phyloP scores from a whole-genome alignment of 73 alveolate genomes.

The Paramecium octaurelia region DNA sequence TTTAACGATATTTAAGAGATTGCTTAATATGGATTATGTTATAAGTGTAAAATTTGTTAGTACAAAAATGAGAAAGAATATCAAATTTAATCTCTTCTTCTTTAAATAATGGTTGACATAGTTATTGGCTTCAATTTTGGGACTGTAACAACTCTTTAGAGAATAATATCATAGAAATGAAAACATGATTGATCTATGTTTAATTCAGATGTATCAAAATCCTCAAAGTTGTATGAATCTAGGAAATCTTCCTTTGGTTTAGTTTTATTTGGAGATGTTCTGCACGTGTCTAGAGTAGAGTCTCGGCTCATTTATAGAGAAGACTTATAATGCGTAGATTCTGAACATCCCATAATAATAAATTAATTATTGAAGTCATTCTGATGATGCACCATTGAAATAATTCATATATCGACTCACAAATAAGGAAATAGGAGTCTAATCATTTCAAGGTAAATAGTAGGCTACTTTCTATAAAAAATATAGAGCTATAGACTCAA shows the following conservation, averaged over 20 bases:
- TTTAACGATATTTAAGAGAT: background rate
- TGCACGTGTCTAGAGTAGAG: background rate
- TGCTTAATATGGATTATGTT: background rate
- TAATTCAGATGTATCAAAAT: background rate
- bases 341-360: background rate
- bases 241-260: background rate
- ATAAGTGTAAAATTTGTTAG: background rate
- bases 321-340: background rate
- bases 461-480: background rate
- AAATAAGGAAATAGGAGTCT: background rate
- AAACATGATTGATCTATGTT: background rate
- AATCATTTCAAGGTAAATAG: background rate
- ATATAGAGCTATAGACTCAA: background rate
- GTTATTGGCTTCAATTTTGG: background rate
- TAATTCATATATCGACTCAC: background rate
- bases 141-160: background rate
- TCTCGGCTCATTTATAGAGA: background rate
- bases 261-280: background rate
- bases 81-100: background rate
- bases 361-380: background rate
- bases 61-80: background rate
- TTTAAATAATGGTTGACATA: background rate
- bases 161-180: background rate
- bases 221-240: background rate
- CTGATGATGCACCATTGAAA: background rate